phyloP scores from a whole-genome alignment of 768 basidiomycete species.

The Punctularia strigosozonata region DNA sequence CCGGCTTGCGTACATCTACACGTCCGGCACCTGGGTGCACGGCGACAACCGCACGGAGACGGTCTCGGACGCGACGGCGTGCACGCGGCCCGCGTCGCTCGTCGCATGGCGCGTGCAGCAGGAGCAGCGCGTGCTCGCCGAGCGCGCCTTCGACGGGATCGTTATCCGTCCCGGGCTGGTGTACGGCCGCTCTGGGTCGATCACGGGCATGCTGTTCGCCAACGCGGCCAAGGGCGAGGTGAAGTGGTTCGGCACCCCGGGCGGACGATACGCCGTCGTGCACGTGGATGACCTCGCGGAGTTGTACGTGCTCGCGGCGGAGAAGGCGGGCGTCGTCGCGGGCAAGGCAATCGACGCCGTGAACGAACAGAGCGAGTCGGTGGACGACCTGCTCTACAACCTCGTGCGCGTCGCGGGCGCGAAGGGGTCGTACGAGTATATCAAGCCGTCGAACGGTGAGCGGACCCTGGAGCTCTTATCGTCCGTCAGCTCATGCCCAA shows the following conservation, averaged over 20 bases:
- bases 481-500: background rate
- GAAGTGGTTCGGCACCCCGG: conserved; percentile 22
- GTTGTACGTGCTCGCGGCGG: conserved; percentile 26
- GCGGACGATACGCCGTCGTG: conserved; percentile 21
- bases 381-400: conserved; percentile 26
- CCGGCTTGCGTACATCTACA: conserved; percentile 32
- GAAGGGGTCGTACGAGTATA: conserved; percentile 22
- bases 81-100: conserved; percentile 13
- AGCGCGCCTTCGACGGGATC: conserved; percentile 25
- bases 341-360: conserved; percentile 30
- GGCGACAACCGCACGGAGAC: conserved; percentile 22
- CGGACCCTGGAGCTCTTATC: no score
- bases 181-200: conserved; percentile 30
- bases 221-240: conserved; percentile 19
- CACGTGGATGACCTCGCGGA: conserved; percentile 37
- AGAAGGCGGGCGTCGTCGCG: conserved; percentile 21
- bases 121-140: conserved; percentile 20
- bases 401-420: conserved; percentile 26
- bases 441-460: conserved; percentile 23
- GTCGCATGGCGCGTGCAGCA: conserved; percentile 21
- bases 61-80: conserved; percentile 24
- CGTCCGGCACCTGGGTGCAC: conserved; percentile 34
- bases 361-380: conserved; percentile 27
- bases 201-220: conserved; percentile 21
- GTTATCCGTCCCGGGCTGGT: conserved; percentile 32